phyloP scores from a whole-genome alignment of 2,329 filamentous ascomycete genomes.

The Chaetomiaceae sp. region DNA sequence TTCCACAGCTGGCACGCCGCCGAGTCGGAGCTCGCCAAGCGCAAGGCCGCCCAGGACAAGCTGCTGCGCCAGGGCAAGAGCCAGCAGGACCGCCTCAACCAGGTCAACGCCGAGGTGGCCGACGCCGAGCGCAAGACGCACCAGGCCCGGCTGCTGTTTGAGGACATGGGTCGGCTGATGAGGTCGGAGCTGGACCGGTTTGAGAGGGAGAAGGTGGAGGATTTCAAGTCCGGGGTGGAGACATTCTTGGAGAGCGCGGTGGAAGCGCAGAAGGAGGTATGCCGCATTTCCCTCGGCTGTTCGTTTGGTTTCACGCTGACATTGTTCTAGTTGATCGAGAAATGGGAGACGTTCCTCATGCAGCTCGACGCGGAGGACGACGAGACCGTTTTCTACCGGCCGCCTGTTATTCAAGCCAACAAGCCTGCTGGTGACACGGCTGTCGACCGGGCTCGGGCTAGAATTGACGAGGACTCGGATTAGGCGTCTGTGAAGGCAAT shows the following conservation, averaged over 20 bases:
- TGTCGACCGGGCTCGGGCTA: constrained; percentile 55
- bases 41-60: constrained; percentile 86
- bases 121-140: constrained; percentile 93
- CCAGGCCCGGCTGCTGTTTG: constrained; percentile 83
- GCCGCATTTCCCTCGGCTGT: constrained; percentile 28
- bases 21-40: constrained; percentile 86
- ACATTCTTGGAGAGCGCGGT: constrained; percentile 96
- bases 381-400: constrained; percentile 62
- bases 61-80: constrained; percentile 90
- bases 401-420: constrained; percentile 52
- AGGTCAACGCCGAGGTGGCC: constrained; percentile 87
- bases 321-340: constrained; percentile 59
- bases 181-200: constrained; percentile 86
- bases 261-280: constrained; percentile 96
- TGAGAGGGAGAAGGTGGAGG: constrained; percentile 95
- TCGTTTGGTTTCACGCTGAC: constrained; percentile 25
- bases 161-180: constrained; percentile 96
- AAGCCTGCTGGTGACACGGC: constrained; percentile 54
- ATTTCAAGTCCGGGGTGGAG: constrained; percentile 97
- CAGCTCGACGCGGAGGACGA: constrained; percentile 94
- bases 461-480: constrained; percentile 57
- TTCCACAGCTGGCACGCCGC: constrained; percentile 93
- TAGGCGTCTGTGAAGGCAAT: constrained; percentile 31
- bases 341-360: constrained; percentile 98
- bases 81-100: constrained; percentile 90